Percentiles rank a stretch among this genome's conserved stretches.
These are phyloP conservation scores for Solanum megistacrolobum DNA, from an alignment of 257 asterid species.

Conservation along the genomic window DNA sequence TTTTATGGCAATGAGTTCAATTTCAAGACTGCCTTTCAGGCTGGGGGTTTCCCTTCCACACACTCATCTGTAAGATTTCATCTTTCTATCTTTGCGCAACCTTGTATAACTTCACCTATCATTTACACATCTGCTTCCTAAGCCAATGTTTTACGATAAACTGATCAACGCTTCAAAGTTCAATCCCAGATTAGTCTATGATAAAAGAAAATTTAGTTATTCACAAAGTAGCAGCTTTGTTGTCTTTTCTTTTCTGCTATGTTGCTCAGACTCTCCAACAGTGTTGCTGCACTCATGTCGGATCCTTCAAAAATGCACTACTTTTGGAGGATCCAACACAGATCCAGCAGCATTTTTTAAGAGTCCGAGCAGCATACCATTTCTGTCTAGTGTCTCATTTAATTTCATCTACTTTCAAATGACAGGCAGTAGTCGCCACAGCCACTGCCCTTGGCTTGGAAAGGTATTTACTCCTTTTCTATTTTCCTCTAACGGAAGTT, in stretches of 20 bases:
- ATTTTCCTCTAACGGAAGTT: not conserved
- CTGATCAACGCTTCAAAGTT: not conserved
- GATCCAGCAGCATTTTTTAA: not conserved
- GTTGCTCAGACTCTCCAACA: not conserved
- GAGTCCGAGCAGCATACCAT: not conserved
- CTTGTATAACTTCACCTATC: not conserved
- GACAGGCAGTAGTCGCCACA: conserved; percentile 69
- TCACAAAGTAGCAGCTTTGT: not conserved
- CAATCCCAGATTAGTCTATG: not conserved
- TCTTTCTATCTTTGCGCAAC: not conserved
- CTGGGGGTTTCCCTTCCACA: conserved; percentile 95
- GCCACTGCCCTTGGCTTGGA: conserved; percentile 77
- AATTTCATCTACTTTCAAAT: not conserved
- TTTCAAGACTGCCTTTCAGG: conserved; percentile 31
- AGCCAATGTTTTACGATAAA: not conserved
- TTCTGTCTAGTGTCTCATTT: not conserved
- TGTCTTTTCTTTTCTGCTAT: not conserved
- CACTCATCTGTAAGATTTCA: conserved; percentile 65
- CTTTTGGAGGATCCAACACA: not conserved
- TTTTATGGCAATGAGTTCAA: conserved; percentile 49
- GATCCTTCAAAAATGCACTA: not conserved
- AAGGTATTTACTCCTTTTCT: conserved; percentile 30
- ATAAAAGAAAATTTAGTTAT: not conserved
- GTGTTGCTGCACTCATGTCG: not conserved
- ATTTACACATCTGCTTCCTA: not conserved